These are phyloP conservation scores for Saururus chinensis DNA, from an alignment of 164 flowering plant genomes.

Conservation along the genomic window DNA sequence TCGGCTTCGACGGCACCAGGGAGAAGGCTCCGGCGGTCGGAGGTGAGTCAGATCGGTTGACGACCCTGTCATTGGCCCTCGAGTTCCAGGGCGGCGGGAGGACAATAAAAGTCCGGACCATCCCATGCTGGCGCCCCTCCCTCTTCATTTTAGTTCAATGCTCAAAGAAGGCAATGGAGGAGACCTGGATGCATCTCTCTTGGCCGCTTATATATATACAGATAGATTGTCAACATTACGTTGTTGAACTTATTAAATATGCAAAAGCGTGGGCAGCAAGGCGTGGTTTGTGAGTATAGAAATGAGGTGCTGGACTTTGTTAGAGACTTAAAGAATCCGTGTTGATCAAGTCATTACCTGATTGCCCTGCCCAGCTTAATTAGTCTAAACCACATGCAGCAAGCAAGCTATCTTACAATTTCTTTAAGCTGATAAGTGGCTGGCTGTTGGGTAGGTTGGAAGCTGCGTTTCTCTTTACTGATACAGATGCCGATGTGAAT, in stretches of 20 bases:
- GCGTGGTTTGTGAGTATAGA: background rate
- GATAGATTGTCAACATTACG: background rate
- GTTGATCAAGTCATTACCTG: constrained; percentile 3
- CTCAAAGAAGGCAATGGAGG: background rate
- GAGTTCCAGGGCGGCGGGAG: constrained; percentile 23
- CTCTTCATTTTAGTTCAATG: constrained; percentile 50
- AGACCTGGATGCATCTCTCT: background rate
- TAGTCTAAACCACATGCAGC: too few species aligned
- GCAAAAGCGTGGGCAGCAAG: constrained; percentile 4
- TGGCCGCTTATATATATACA: background rate
- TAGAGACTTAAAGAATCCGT: too few species aligned
- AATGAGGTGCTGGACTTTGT: too few species aligned
- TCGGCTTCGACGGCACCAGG: constrained; percentile 55
- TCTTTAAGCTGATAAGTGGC: too few species aligned
- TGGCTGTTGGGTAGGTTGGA: too few species aligned
- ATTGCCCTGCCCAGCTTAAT: too few species aligned
- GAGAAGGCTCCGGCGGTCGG: constrained; percentile 54
- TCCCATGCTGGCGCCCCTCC: constrained; percentile 69
- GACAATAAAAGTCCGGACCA: constrained; percentile 36
- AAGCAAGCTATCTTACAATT: too few species aligned
- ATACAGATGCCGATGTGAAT: too few species aligned
- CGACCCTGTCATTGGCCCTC: constrained; percentile 15
- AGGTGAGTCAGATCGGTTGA: constrained; percentile 25
- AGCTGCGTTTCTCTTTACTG: too few species aligned
- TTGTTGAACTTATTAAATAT: too few species aligned